phyloP scores from a whole-genome alignment of 1,284 basidiomycete genomes.

The Uromyces viciae-fabae region DNA sequence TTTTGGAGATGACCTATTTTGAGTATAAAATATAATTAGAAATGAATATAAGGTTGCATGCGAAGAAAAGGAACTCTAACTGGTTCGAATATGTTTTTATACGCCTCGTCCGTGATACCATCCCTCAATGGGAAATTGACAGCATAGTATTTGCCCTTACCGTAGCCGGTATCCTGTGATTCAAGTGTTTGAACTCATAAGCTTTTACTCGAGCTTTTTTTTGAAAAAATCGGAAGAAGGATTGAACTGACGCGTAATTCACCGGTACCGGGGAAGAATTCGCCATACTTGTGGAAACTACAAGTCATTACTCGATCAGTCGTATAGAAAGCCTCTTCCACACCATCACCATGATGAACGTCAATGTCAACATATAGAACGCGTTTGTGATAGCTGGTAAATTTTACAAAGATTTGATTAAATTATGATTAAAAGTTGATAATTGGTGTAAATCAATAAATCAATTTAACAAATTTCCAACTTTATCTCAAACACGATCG shows the following conservation, averaged over 20 bases:
- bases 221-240: constrained; percentile 12
- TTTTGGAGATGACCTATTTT: constrained; percentile 81
- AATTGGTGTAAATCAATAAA: not conserved
- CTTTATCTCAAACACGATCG: no score
- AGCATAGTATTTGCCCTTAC: constrained; percentile 62
- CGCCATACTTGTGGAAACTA: constrained; percentile 98
- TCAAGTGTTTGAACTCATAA: not conserved
- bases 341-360: constrained; percentile 97
- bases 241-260: constrained; percentile 70
- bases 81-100: constrained; percentile 91
- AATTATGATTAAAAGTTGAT: not conserved
- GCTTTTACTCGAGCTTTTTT: not conserved
- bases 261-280: constrained; percentile 98
- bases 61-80: constrained; percentile 59
- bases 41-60: not conserved
- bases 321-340: constrained; percentile 98
- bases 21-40: not conserved
- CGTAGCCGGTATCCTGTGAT: constrained; percentile 39
- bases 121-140: constrained; percentile 93
- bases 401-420: no score
- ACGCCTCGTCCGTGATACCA: constrained; percentile 92
- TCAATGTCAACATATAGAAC: constrained; percentile 99
- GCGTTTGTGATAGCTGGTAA: constrained; percentile 85
- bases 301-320: constrained; percentile 98
- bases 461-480: no score